phyloP scores from a whole-genome alignment of 345 rosid genomes.

The Linum usitatissimum region DNA sequence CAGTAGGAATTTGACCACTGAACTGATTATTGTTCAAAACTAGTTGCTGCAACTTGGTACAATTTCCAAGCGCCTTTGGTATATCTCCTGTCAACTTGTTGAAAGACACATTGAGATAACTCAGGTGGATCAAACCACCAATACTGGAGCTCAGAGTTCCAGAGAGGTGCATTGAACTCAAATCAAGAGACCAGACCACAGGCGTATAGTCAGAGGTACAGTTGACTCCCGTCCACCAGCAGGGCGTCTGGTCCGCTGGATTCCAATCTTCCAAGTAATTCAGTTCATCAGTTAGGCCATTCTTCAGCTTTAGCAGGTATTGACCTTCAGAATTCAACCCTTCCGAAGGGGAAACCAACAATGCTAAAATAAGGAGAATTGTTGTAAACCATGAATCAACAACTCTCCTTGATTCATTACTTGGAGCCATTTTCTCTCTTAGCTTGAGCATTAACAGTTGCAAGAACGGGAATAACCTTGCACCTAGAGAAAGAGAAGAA shows the following conservation, averaged over 20 bases:
- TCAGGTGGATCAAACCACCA: slow-evolving; percentile 25
- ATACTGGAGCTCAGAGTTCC: slow-evolving; percentile 52
- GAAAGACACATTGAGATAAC: slow-evolving; percentile 31
- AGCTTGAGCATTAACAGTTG: slow-evolving; percentile 6
- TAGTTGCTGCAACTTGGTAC: slow-evolving; percentile 34
- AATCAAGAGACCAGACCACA: slow-evolving; percentile 38
- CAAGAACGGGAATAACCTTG: background rate
- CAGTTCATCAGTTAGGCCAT: slow-evolving; percentile 34
- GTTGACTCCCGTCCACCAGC: slow-evolving; percentile 53
- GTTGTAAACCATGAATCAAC: slow-evolving; percentile 25
- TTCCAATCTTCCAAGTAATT: slow-evolving; percentile 51
- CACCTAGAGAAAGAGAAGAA: slow-evolving; percentile 1
- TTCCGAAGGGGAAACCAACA: slow-evolving; percentile 9
- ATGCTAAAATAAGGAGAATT: slow-evolving; percentile 17
- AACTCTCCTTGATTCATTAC: slow-evolving; percentile 13
- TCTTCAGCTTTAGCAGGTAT: slow-evolving; percentile 20
- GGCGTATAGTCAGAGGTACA: slow-evolving; percentile 36
- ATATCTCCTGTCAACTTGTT: slow-evolving; percentile 54
- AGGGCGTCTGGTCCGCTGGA: slow-evolving; percentile 40
- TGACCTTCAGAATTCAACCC: slow-evolving; percentile 24
- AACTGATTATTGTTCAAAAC: slow-evolving; percentile 51
- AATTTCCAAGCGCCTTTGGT: slow-evolving; percentile 28
- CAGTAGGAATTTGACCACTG: slow-evolving; percentile 51
- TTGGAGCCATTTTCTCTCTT: slow-evolving; percentile 17
- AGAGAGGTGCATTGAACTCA: slow-evolving; percentile 42